phyloP scores from a whole-genome alignment of 768 basidiomycete genomes.

The Cantharellus anzutake region DNA sequence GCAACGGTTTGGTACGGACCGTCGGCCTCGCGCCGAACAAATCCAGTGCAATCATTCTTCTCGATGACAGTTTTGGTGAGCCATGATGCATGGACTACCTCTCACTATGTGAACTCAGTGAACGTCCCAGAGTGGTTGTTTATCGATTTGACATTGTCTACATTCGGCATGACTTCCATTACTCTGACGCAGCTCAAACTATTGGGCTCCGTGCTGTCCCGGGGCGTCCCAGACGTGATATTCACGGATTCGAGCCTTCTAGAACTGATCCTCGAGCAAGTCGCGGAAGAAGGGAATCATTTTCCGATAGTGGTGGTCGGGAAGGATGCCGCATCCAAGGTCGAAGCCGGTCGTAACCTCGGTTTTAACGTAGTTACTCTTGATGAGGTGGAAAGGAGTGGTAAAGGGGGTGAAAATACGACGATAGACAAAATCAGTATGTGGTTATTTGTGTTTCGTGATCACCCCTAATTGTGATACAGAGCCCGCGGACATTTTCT shows the following conservation, averaged over 20 bases:
- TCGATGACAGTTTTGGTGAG: slow-evolving; percentile 64
- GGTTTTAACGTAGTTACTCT: slow-evolving; percentile 33
- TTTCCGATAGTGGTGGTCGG: slow-evolving; percentile 57
- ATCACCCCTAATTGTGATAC: not conserved
- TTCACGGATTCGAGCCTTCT: slow-evolving; percentile 51
- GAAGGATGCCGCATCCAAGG: slow-evolving; percentile 33
- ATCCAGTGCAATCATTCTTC: slow-evolving; percentile 51
- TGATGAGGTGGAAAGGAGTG: slow-evolving; percentile 44
- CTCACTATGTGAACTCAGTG: slow-evolving; percentile 3
- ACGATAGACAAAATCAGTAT: slow-evolving; percentile 7
- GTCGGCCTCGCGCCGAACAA: slow-evolving; percentile 30
- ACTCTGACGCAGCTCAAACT: slow-evolving; percentile 41
- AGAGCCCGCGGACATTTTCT: slow-evolving; percentile 48
- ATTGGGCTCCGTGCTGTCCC: slow-evolving; percentile 44
- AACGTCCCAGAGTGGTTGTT: slow-evolving; percentile 47
- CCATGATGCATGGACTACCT: not conserved
- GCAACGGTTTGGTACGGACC: slow-evolving; percentile 46
- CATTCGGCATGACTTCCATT: slow-evolving; percentile 46
- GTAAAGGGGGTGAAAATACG: slow-evolving; percentile 34
- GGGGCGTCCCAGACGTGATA: slow-evolving; percentile 51
- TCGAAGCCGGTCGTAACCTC: slow-evolving; percentile 26
- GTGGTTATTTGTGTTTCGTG: not conserved
- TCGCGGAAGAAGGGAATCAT: slow-evolving; percentile 34
- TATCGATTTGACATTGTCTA: slow-evolving; percentile 58
- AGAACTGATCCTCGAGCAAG: slow-evolving; percentile 46